Evolutionary conservation across 345 rosid species (phyloP), one percentile per base, ranked within the genome.

Genomic region (Theobroma cacao): DNA sequence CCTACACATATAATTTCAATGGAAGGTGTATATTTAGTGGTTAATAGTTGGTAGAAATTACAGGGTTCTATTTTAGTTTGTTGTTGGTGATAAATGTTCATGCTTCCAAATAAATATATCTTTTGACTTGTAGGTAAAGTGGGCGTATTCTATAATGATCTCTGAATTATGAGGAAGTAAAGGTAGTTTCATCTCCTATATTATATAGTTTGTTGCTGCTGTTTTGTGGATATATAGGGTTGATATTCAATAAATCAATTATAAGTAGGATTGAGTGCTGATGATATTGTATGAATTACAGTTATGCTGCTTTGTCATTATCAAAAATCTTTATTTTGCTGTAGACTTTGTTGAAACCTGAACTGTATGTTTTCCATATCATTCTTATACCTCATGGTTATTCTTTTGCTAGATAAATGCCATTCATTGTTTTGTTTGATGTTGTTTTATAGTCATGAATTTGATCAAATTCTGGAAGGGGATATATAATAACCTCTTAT

Each of bases 81-180:
- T 82, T 88, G 67, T 75, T 87, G 88, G 90, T 88, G 90, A 88
- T 84, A 81, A n/a, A 86, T 86, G 85, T 90, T 88, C 87, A 78
- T 86, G 71, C 92, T 90, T 88, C 94, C 92, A 86, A 93, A 87
- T 94, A 81, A 92, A 91, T 89, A 86, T 93, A 89, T 90, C 92
- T 94, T 97, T 89, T 93, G 77, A 86, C 90, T 97, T 97, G 99
- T 97, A 97, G 99, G 99, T 92, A 92, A 96, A 88, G 89, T 91
- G 93, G 99, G 88, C 97, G 93, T 94, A 72, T 90, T 90, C 93
- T 92, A 87, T 90, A 85, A 92, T 91, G 94, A 90, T 90, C 99
- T 88, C 99, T 94, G 98, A 95, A 91, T 90, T 89, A 89, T 89
- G 97, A 87, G 93, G 92, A 93, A 87, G 89, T 94, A 87, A 96